Conservation (phyloP, 73 alveolate species). For the Tetrahymena malaccensis region DNA sequence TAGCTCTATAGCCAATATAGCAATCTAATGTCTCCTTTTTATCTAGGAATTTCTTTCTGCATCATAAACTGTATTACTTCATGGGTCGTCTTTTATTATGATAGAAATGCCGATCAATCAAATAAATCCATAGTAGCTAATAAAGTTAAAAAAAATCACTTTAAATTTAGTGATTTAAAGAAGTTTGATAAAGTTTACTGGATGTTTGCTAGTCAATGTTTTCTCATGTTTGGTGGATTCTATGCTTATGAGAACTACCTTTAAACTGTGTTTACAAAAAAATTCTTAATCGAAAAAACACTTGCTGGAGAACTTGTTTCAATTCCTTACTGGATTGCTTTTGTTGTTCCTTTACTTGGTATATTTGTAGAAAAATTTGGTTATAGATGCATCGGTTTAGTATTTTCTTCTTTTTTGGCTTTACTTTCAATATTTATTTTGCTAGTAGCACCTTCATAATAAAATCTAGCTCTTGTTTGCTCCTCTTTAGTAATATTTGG, state of each 20-base stretch:
- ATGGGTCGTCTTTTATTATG: neutral
- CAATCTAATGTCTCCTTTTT: neutral
- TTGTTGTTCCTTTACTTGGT: too few relatives aligned
- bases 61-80: too few relatives aligned
- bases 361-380: too few relatives aligned
- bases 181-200: neutral
- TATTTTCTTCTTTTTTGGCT: neutral
- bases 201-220: neutral
- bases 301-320: neutral
- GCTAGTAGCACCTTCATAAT: neutral
- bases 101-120: neutral
- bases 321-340: too few relatives aligned
- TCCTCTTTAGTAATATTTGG: neutral
- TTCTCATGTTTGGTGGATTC: neutral
- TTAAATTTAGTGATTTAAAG: neutral
- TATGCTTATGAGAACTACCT: neutral
- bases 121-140: neutral
- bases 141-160: neutral
- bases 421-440: neutral
- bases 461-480: neutral
- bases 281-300: neutral
- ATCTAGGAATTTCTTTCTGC: neutral
- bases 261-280: neutral
- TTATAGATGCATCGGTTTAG: too few relatives aligned
- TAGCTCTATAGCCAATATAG: neutral